Evolutionary conservation across 2,329 filamentous ascomycete species (phyloP).

Genomic region (Aspergillus fumigatus): DNA sequence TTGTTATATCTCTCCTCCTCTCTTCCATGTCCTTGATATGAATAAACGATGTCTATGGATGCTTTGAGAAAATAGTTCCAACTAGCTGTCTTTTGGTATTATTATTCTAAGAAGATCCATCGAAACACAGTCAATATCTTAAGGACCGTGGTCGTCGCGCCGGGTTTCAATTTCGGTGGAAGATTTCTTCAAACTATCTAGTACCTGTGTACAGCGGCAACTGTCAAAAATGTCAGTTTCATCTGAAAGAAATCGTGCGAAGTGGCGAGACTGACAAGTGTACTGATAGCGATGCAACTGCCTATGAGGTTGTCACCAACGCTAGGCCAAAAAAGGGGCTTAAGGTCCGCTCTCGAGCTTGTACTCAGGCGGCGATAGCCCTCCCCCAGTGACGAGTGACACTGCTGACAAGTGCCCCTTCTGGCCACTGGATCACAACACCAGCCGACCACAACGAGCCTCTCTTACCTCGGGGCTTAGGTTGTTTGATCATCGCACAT

Average conservation of each 20-base stretch:
- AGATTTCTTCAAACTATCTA: too few relatives aligned
- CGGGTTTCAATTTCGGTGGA: too few relatives aligned
- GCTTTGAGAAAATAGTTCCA: conserved; percentile 5
- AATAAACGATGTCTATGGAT: conserved; percentile 14
- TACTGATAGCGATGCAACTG: not conserved
- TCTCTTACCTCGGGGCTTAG: conserved; percentile 9
- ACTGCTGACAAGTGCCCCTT: conserved; percentile 1
- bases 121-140: not conserved
- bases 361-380: conserved; percentile 12
- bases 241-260: not conserved
- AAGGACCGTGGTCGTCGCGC: too few relatives aligned
- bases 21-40: conserved; percentile 16
- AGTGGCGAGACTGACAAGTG: not conserved
- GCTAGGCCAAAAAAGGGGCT: conserved; percentile 4
- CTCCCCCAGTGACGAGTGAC: conserved; percentile 4
- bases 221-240: too few relatives aligned
- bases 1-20: conserved; percentile 27
- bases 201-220: too few relatives aligned
- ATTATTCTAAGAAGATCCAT: not conserved
- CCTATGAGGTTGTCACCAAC: not conserved
- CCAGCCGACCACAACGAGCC: conserved; percentile 8
- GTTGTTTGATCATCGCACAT: conserved; percentile 1
- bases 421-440: conserved; percentile 1
- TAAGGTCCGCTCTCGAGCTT: not conserved
- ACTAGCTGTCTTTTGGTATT: not conserved